These are phyloP conservation scores for Cercospora sp. DNA, from an alignment of 2,329 filamentous ascomycete genomes.

Conservation along the genomic window DNA sequence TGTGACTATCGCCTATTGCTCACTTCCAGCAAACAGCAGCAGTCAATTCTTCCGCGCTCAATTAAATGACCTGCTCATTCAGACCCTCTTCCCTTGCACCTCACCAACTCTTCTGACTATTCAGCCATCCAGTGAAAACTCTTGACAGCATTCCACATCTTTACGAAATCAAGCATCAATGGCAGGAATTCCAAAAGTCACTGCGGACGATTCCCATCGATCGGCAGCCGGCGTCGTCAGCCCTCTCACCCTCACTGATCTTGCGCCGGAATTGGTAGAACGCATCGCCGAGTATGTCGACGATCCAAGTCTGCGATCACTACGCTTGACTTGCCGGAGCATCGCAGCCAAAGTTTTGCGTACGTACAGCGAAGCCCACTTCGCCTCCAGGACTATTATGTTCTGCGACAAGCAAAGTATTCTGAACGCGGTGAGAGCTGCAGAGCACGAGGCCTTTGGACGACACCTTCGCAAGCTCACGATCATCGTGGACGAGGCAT, in stretches of 20 bases:
- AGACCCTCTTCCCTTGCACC: neutral
- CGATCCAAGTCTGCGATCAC: neutral
- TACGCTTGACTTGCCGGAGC: neutral
- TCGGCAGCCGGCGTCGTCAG: neutral
- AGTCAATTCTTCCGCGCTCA: neutral
- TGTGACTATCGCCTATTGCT: neutral
- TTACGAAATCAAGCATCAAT: neutral
- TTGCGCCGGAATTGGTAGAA: neutral
- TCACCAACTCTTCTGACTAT: too few relatives aligned
- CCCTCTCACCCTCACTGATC: neutral
- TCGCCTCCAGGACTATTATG: neutral
- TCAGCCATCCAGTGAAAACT: neutral
- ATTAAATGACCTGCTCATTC: neutral
- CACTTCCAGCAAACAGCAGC: neutral
- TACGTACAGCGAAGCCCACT: neutral
- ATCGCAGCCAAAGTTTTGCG: neutral
- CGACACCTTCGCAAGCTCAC: neutral
- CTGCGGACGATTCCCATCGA: neutral
- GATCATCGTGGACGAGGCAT: neutral
- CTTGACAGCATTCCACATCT: neutral
- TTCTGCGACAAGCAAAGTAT: neutral
- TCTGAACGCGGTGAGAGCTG: neutral
- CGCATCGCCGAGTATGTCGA: neutral
- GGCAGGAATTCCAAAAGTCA: neutral
- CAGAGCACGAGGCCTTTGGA: neutral